Conservation (phyloP, 345 rosid species). For the Punica granatum region DNA sequence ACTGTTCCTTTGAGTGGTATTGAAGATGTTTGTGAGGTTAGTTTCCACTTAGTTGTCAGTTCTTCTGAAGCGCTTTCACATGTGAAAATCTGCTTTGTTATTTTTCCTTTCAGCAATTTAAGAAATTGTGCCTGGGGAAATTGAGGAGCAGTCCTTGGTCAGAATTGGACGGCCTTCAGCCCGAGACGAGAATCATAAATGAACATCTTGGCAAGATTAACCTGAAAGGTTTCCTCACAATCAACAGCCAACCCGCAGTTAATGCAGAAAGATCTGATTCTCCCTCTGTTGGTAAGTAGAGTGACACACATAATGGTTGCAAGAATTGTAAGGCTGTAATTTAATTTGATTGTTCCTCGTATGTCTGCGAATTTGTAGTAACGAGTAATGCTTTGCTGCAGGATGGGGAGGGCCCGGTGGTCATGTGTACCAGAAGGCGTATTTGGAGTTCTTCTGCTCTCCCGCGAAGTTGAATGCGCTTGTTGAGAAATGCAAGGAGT, state of each 20-base stretch:
- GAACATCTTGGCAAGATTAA: conserved; percentile 81
- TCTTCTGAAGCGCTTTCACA: not conserved
- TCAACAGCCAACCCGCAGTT: conserved; percentile 97
- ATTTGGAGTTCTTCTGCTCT: conserved; percentile 92
- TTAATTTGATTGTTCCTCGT: not conserved
- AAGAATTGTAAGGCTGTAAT: not conserved
- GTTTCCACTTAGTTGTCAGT: conserved; percentile 2
- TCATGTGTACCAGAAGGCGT: conserved; percentile 91
- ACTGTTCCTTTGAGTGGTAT: conserved; percentile 52
- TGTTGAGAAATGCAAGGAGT: conserved; percentile 60
- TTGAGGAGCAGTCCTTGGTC: conserved; percentile 92
- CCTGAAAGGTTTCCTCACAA: conserved; percentile 78
- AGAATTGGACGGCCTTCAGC: conserved; percentile 84
- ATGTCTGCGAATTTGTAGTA: not conserved
- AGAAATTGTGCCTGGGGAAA: conserved; percentile 70
- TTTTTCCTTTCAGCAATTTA: conserved; percentile 58
- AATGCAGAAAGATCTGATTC: conserved; percentile 82
- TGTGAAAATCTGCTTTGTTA: not conserved
- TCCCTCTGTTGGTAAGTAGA: conserved; percentile 61
- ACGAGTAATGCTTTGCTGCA: conserved; percentile 8
- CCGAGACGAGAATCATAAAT: conserved; percentile 88
- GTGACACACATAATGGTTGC: not conserved
- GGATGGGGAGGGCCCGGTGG: conserved; percentile 99
- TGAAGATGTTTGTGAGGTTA: conserved; percentile 81
- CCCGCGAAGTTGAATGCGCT: conserved; percentile 51